Conservation (phyloP, 306 rosid genomes). For the Elaeagnus macrophylla region DNA sequence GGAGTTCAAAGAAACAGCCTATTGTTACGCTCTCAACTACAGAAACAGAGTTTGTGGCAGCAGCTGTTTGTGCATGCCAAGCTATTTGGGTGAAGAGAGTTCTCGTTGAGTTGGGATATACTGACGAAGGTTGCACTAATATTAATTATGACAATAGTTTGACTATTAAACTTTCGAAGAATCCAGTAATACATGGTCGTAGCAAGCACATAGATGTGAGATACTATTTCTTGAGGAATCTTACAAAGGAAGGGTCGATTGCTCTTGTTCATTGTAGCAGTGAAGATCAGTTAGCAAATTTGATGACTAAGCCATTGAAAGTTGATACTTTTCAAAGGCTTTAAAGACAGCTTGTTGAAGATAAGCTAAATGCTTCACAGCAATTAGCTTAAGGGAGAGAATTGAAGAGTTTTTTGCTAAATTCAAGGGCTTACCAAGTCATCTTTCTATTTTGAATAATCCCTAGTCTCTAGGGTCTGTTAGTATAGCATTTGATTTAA, state of each 20-base stretch:
- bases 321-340: neutral
- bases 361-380: neutral
- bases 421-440: too few species aligned
- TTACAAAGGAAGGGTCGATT: neutral
- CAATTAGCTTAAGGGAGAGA: too few species aligned
- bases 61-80: neutral
- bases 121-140: neutral
- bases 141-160: neutral
- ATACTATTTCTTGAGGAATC: too few species aligned
- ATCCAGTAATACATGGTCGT: too few species aligned
- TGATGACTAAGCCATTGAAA: slow-evolving; percentile 7
- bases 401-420: too few species aligned
- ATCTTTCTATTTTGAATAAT: too few species aligned
- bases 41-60: neutral
- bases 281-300: neutral
- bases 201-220: too few species aligned
- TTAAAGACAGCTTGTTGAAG: neutral
- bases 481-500: too few species aligned
- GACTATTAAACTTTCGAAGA: too few species aligned
- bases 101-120: neutral
- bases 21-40: too few species aligned
- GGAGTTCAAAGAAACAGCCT: neutral
- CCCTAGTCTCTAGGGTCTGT: too few species aligned
- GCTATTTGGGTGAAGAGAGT: neutral
- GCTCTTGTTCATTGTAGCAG: neutral